phyloP scores from a whole-genome alignment of 345 rosid genomes.

The Firmiana major region DNA sequence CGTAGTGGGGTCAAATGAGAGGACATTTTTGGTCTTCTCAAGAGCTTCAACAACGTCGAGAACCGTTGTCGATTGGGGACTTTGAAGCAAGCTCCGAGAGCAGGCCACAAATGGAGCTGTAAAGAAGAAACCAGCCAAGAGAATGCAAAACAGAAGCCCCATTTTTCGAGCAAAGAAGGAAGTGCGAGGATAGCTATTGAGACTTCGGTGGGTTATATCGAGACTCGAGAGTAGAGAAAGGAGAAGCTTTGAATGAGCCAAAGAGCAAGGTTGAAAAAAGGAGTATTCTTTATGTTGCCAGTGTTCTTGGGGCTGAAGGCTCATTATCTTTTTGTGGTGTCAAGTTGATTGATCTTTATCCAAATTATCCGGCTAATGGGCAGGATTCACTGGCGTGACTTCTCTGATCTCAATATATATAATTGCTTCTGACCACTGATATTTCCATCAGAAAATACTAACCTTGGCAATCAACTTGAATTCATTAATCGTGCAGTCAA shows the following conservation, averaged over 20 bases:
- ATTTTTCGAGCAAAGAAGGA: neutral
- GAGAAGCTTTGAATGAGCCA: neutral
- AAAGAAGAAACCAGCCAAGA: slow-evolving; percentile 21
- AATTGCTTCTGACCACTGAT: too few relatives aligned
- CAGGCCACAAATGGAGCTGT: slow-evolving; percentile 19
- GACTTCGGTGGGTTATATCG: neutral
- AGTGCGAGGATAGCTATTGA: neutral
- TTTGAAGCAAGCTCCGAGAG: slow-evolving; percentile 29
- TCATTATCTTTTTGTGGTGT: slow-evolving; percentile 28
- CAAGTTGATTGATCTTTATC: neutral
- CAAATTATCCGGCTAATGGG: neutral
- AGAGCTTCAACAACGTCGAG: slow-evolving; percentile 46
- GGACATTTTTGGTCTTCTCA: slow-evolving; percentile 21
- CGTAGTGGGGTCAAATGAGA: slow-evolving; percentile 19
- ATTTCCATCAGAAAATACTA: too few relatives aligned
- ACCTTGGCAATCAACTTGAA: too few relatives aligned
- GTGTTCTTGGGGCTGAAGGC: neutral
- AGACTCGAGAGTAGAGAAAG: neutral
- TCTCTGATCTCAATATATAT: neutral
- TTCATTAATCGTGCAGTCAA: too few relatives aligned
- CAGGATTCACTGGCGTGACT: neutral
- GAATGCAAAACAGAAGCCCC: slow-evolving; percentile 10
- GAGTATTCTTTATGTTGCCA: neutral
- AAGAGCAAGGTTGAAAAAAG: neutral
- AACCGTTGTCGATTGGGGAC: slow-evolving; percentile 14